A percentile compares a stretch with the other conserved stretches of the same genome.
phyloP scores from a whole-genome alignment of 2,329 filamentous ascomycete species.

The Podosphaera fusca region DNA sequence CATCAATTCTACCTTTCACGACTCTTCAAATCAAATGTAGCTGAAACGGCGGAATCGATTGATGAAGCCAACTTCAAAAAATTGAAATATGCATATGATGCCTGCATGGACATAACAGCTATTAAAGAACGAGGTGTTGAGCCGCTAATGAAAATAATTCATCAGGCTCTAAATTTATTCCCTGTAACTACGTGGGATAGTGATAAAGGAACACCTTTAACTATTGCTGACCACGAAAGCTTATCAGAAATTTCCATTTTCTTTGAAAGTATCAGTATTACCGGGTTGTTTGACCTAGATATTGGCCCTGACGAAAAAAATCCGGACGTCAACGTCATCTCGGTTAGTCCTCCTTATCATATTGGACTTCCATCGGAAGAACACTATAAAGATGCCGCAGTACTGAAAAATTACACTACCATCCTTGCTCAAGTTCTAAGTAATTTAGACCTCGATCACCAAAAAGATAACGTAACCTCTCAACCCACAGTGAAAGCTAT shows the following conservation, averaged over 20 bases:
- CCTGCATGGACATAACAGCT: constrained; percentile 38
- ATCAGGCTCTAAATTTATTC: constrained; percentile 25
- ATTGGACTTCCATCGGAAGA: constrained; percentile 39
- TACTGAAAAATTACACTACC: constrained; percentile 26
- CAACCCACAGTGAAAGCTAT: constrained; percentile 3
- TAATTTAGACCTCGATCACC: constrained; percentile 7
- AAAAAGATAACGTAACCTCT: constrained; percentile 5
- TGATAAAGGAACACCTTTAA: constrained; percentile 3
- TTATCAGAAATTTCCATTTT: constrained; percentile 24
- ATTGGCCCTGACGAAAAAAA: constrained; percentile 20
- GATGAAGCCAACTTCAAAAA: constrained; percentile 43
- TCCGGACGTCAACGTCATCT: constrained; percentile 28
- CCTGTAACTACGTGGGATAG: constrained; percentile 10
- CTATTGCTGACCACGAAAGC: constrained; percentile 14
- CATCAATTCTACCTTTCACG: constrained; percentile 13
- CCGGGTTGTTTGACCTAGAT: constrained; percentile 14
- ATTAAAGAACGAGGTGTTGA: constrained; percentile 30
- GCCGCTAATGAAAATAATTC: constrained; percentile 33
- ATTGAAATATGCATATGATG: constrained; percentile 37
- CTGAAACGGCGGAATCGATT: constrained; percentile 18
- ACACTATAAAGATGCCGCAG: constrained; percentile 31
- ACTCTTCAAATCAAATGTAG: neutral
- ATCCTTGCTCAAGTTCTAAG: constrained; percentile 18
- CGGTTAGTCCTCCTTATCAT: constrained; percentile 20
- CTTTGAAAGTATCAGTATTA: constrained; percentile 23